Evolutionary conservation across 1,284 basidiomycete species (phyloP), one percentile per base, ranked within the genome.

Genomic region (Mycena citricolor): DNA sequence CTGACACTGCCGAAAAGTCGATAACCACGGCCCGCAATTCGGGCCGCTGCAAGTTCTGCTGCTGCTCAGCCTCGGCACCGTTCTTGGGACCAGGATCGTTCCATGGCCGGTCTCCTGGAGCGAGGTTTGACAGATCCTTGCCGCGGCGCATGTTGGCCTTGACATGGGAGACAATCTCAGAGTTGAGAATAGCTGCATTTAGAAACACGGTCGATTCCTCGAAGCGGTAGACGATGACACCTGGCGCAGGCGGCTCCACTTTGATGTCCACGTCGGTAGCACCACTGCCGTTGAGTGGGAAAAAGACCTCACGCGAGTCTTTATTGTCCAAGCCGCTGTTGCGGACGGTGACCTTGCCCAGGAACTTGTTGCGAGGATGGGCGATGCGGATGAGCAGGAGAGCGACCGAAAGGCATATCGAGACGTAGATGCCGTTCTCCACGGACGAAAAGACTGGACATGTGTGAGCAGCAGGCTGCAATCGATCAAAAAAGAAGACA

Each of bases 191-290:
- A 2, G 88, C 88, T 5, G 85, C 85, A 69, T 98, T 99, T 37
- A 95, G 94, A 69, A 94, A 99, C 29, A 97, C 74, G 64, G 90
- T 90, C 49, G 90, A 90, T 67, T 98, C 94, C 60, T 97, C 93
- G 62, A 94, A 86, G 39, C 94, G 86, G 70, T 95, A 98, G 54
- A 98, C 80, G 62, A 99, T 66, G 41, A 98, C 77, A 30, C 97
- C 95, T 3, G 92, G 87, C 13, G 84, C 71, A 12, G 94, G 94
- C 11, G 88, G 77, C 28, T 78, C 73, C 43, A 98, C 83, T 57
- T 80, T 77, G 59, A 97, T 67, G 20, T 79, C 72, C 0, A 83
- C 70, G 63, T 93, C 87, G 52, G 79, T 78, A 42, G 90, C 71
- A 31, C 81, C 73, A 47, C 77, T 74, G 32, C 70, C 67, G 44